These are phyloP conservation scores for Acephala macrosclerotiorum DNA, from an alignment of 2,329 filamentous ascomycete species.

Conservation along the genomic window DNA sequence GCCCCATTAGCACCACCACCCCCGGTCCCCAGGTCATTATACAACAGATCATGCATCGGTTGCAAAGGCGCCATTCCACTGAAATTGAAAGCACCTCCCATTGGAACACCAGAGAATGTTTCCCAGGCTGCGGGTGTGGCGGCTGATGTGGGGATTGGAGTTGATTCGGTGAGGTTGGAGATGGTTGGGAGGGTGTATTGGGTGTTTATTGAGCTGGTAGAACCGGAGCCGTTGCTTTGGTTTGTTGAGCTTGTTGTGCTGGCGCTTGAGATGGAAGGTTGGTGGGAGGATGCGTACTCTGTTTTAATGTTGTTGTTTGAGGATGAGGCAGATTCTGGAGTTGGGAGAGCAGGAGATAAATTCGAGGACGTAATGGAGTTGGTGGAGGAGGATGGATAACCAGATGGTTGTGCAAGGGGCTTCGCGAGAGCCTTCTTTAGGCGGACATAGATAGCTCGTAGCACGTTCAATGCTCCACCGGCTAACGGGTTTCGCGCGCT, in stretches of 20 bases:
- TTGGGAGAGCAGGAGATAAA: conserved; percentile 14
- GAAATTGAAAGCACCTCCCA: conserved; percentile 55
- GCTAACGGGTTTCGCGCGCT: conserved; percentile 60
- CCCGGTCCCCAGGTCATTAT: conserved; percentile 55
- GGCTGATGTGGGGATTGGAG: conserved; percentile 14
- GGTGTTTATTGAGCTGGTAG: conserved; percentile 10
- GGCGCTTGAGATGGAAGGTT: conserved; percentile 29
- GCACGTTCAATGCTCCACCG: conserved; percentile 59
- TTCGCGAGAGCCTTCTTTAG: conserved; percentile 53
- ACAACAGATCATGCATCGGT: conserved; percentile 63
- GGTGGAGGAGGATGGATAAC: not conserved
- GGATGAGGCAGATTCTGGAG: conserved; percentile 17
- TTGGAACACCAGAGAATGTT: conserved; percentile 19
- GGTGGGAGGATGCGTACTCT: conserved; percentile 5
- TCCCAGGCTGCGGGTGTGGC: conserved; percentile 29
- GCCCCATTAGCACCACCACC: conserved; percentile 20
- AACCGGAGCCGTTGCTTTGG: conserved; percentile 6
- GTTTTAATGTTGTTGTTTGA: conserved; percentile 5
- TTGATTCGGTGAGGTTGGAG: conserved; percentile 36
- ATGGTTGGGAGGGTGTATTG: conserved; percentile 40
- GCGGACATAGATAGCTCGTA: conserved; percentile 61
- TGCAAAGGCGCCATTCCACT: conserved; percentile 61
- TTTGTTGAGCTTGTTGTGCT: conserved; percentile 21
- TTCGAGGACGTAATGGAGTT: conserved; percentile 15
- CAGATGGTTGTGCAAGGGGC: not conserved